Conservation (phyloP, 495 filamentous ascomycete genomes). For the Ramalina peruviana region DNA sequence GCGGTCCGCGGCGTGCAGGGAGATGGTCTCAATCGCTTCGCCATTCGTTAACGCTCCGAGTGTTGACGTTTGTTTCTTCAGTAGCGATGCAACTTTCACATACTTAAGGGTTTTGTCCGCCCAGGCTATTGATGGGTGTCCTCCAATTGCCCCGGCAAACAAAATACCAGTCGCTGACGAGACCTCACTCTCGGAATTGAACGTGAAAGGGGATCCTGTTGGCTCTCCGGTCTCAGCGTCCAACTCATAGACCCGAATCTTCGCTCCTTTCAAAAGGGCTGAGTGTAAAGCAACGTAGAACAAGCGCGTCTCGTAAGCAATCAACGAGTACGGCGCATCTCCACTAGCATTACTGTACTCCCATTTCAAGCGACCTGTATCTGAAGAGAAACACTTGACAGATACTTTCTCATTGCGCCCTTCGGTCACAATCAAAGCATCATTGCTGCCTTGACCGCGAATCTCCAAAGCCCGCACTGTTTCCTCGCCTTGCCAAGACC, state of each 20-base stretch:
- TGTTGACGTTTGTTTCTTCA: conserved; percentile 45
- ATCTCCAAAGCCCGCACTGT: conserved; percentile 68
- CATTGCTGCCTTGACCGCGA: no score
- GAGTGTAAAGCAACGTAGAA: conserved; percentile 68
- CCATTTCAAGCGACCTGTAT: neutral
- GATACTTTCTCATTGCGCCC: conserved; percentile 51
- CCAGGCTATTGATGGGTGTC: conserved; percentile 71
- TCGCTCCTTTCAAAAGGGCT: conserved; percentile 47
- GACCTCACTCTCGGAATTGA: conserved; percentile 64
- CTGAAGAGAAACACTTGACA: neutral
- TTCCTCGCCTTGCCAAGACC: conserved; percentile 45
- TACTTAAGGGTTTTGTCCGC: conserved; percentile 51
- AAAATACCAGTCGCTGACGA: conserved; percentile 51
- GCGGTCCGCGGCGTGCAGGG: conserved; percentile 57
- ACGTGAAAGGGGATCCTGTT: conserved; percentile 40
- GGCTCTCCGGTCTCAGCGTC: conserved; percentile 57
- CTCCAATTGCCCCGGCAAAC: conserved; percentile 73
- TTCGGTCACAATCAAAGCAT: conserved; percentile 26
- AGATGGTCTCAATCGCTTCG: conserved; percentile 49
- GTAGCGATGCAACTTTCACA: conserved; percentile 69
- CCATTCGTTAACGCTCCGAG: conserved; percentile 39
- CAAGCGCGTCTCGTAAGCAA: conserved; percentile 56
- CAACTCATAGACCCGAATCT: conserved; percentile 57
- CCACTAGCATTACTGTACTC: conserved; percentile 30
- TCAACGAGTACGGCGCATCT: conserved; percentile 65